These are phyloP conservation scores for Entelexis paramagnoliae DNA, from an alignment of 1,139 yeast species.

Conservation along the genomic window DNA sequence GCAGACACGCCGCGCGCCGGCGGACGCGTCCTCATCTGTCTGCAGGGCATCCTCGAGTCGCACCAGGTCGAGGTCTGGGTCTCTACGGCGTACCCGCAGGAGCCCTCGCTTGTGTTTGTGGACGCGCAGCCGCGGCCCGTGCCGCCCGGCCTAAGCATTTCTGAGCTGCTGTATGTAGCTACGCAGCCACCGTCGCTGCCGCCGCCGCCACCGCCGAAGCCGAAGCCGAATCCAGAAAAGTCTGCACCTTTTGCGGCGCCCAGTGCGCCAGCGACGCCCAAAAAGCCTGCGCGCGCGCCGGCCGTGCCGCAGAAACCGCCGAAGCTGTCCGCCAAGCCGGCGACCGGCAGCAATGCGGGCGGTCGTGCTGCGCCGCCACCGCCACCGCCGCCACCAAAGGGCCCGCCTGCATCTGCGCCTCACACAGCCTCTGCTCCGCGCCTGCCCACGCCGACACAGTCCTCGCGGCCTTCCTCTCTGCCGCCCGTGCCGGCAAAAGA, in stretches of 20 bases:
- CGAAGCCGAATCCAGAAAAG: background rate
- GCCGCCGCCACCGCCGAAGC: conserved; percentile 1
- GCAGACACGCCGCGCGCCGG: conserved; percentile 42
- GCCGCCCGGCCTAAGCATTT: conserved; percentile 25
- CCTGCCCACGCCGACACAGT: too few relatives aligned
- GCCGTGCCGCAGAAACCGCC: background rate
- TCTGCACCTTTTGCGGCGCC: too few relatives aligned
- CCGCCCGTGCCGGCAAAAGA: conserved; percentile 5
- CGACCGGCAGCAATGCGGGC: too few relatives aligned
- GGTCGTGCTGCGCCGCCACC: background rate
- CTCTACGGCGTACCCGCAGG: background rate
- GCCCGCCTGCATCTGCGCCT: background rate
- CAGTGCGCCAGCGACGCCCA: too few relatives aligned
- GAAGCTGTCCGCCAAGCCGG: background rate
- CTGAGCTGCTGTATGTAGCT: background rate
- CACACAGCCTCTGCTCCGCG: too few relatives aligned
- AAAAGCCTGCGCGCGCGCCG: background rate
- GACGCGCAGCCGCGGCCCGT: background rate
- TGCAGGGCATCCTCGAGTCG: background rate
- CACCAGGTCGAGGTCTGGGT: background rate
- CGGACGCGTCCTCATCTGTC: background rate
- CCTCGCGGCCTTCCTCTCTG: background rate
- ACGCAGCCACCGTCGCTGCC: too few relatives aligned
- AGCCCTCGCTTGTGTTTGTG: conserved; percentile 5
- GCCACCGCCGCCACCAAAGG: background rate